Evolutionary conservation across 306 rosid genomes (phyloP), one percentile per base, ranked within the genome.

Genomic region (Parietaria judaica): DNA sequence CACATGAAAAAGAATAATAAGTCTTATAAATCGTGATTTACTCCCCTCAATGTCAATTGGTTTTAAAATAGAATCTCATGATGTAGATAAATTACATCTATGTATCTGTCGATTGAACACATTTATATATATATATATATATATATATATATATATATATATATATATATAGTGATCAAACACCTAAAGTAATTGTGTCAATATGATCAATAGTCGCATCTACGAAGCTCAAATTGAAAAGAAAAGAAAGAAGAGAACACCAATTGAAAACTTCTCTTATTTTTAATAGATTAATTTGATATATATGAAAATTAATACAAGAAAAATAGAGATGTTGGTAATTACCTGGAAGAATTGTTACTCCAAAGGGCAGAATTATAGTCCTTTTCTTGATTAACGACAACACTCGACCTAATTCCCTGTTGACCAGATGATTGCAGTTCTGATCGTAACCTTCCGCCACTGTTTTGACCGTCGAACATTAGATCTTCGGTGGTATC

Each of bases 401-500:
- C 45, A 41, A 51, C 59, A 72, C 57, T 65, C 54, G 73, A 65
- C 79, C 76, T 11, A 41, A 41, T 82, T 76, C 78, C 87, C 35
- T 79, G 84, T 60, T 86, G 74, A n/a, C 53, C 53, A 60, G 76
- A 59, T 45, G 86, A 67, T 44, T 61, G 59, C 31, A 23, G 31
- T 39, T 81, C 82, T 62, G 86, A 65, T 60, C 77, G 72, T 68
- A 41, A 41, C 9, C 53, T 49, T 49, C n/a, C 14, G 10, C 15
- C 13, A 49, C 80, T 78, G 45, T 87, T 76, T 67, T 87, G 85
- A 35, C 74, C 73, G 56, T 85, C 95, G 51, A 83, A 71, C 82
- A 82, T 87, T 63, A 81, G 38, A 53, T 91, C 97, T 46, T 87
- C 95, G 7, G 96, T 83, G 38, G 80, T 87, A 57, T 91, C 97